phyloP scores from a whole-genome alignment of 768 basidiomycete genomes.

The Leucocoprinus birnbaumii region DNA sequence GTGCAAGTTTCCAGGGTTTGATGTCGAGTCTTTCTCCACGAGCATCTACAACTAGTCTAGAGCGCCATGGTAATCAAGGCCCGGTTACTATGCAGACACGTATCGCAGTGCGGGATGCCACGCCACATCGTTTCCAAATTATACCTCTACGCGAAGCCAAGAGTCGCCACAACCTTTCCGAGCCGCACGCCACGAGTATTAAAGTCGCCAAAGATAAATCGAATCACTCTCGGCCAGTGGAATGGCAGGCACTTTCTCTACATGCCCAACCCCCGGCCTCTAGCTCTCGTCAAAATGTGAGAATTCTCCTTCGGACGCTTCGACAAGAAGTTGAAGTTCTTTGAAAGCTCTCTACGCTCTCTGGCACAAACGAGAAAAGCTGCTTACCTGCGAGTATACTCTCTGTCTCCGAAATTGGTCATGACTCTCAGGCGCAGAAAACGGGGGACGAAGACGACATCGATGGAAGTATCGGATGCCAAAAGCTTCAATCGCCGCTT shows the following conservation, averaged over 20 bases:
- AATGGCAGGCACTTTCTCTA: not conserved
- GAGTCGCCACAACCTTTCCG: slow-evolving; percentile 12
- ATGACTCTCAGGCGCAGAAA: not conserved
- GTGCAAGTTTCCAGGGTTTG: not conserved
- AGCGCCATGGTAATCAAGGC: slow-evolving; percentile 17
- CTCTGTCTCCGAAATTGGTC: not conserved
- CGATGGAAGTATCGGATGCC: too few relatives aligned
- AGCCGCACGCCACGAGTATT: not conserved
- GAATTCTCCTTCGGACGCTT: not conserved
- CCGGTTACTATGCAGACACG: slow-evolving; percentile 42
- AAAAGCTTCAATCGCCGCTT: too few relatives aligned
- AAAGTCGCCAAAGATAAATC: not conserved
- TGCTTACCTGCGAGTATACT: not conserved
- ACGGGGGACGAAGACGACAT: too few relatives aligned
- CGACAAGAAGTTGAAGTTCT: not conserved
- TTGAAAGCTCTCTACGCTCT: not conserved
- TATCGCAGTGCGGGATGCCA: slow-evolving; percentile 40
- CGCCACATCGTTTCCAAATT: slow-evolving; percentile 41
- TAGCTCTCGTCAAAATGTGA: not conserved
- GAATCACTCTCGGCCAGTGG: not conserved
- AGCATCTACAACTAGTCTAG: slow-evolving; percentile 13
- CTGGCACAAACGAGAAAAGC: not conserved
- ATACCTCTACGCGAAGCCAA: slow-evolving; percentile 36
- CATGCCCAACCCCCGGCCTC: not conserved
- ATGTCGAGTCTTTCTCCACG: not conserved